Conservation (phyloP, 73 alveolate genomes). For the Symbiodinium natans region DNA sequence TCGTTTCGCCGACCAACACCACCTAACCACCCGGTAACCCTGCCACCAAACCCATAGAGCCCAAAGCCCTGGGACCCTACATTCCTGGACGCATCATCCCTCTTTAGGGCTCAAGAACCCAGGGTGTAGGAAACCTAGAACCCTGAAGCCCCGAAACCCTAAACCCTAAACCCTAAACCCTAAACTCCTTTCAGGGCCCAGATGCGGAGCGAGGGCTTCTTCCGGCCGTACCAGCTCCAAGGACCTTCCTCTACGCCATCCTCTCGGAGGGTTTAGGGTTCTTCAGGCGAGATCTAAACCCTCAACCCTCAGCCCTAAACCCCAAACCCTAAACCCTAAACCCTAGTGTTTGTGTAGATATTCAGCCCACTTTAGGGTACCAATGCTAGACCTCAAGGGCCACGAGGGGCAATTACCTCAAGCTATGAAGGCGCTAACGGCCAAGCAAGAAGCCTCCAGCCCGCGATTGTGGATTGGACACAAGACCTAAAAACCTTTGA, state of each 20-base stretch:
- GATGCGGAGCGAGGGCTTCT: slow-evolving; percentile 31
- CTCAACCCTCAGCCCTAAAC: too few relatives aligned
- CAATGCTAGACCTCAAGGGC: neutral
- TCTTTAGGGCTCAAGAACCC: neutral
- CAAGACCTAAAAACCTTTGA: too few relatives aligned
- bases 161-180: neutral
- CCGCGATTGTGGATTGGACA: too few relatives aligned
- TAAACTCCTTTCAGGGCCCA: neutral
- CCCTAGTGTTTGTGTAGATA: too few relatives aligned
- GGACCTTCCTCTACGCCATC: slow-evolving; percentile 64
- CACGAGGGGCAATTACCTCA: too few relatives aligned
- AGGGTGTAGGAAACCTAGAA: neutral
- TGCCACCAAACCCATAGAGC: too few relatives aligned
- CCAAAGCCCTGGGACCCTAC: neutral
- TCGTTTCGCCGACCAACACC: too few relatives aligned
- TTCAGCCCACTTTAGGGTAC: neutral
- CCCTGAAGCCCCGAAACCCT: neutral
- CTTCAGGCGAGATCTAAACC: too few relatives aligned
- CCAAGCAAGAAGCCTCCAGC: too few relatives aligned
- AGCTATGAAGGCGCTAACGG: too few relatives aligned
- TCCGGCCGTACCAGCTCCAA: slow-evolving; percentile 71
- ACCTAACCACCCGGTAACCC: too few relatives aligned
- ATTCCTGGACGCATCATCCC: neutral
- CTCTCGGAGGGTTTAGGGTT: neutral
- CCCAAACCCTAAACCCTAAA: too few relatives aligned